These are phyloP conservation scores for Monilinia polystroma DNA, from an alignment of 2,329 filamentous ascomycete species.

Conservation along the genomic window DNA sequence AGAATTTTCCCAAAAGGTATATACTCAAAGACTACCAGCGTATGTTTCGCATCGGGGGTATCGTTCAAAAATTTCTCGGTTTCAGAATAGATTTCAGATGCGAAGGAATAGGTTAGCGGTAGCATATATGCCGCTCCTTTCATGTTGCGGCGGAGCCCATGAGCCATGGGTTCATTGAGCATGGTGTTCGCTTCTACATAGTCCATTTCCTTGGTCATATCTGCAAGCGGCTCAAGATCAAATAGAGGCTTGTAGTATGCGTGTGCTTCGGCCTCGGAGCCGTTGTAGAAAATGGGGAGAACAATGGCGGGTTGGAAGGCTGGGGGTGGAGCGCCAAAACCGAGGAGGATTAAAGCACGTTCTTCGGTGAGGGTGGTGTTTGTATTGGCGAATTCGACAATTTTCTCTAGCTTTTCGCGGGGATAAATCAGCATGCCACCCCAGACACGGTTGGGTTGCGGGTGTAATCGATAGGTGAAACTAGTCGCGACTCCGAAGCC, in stretches of 20 bases:
- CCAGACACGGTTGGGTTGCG: slow-evolving; percentile 47
- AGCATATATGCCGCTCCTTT: slow-evolving; percentile 25
- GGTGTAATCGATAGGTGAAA: slow-evolving; percentile 22
- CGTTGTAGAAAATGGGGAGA: slow-evolving; percentile 41
- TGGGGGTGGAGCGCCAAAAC: slow-evolving; percentile 24
- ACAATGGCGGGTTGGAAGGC: slow-evolving; percentile 19
- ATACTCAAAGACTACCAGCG: slow-evolving; percentile 33
- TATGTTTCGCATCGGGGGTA: slow-evolving; percentile 26
- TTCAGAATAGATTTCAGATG: slow-evolving; percentile 34
- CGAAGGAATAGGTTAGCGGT: slow-evolving; percentile 19
- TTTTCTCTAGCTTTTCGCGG: slow-evolving; percentile 17
- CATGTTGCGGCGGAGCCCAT: slow-evolving; percentile 23
- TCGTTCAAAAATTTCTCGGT: slow-evolving; percentile 37
- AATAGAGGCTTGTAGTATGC: slow-evolving; percentile 38
- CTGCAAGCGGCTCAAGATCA: slow-evolving; percentile 36
- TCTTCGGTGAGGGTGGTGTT: slow-evolving; percentile 20
- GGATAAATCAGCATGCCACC: slow-evolving; percentile 27
- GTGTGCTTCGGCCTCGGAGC: slow-evolving; percentile 37
- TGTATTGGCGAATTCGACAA: slow-evolving; percentile 29
- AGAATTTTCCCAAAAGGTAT: slow-evolving; percentile 30
- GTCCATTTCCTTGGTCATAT: slow-evolving; percentile 37
- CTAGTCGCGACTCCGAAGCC: slow-evolving; percentile 15
- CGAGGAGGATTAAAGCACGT: slow-evolving; percentile 15
- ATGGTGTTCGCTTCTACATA: slow-evolving; percentile 41
- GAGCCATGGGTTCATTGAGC: slow-evolving; percentile 35